Percentiles rank a stretch among this genome's conserved stretches.
Evolutionary conservation across 768 basidiomycete species (phyloP).

Genomic region (Leucosporidium scottii): DNA sequence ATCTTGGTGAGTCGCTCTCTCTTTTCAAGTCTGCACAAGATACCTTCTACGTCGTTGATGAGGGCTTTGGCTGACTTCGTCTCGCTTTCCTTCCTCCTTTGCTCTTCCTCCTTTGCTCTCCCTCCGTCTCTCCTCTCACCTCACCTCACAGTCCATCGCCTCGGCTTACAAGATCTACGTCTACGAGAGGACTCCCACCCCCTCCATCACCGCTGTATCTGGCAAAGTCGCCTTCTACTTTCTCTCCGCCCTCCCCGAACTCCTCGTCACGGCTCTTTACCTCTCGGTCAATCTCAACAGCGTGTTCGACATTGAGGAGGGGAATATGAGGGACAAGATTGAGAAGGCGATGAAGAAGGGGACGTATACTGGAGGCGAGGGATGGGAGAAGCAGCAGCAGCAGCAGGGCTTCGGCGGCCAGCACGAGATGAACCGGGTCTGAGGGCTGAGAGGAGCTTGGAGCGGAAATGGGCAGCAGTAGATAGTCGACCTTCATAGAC

Average conservation of each 20-base stretch:
- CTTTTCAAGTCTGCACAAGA: too few relatives aligned
- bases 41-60: too few relatives aligned
- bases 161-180: neutral
- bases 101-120: neutral
- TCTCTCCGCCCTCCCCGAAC: constrained; percentile 4
- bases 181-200: neutral
- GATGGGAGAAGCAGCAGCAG: neutral
- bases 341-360: neutral
- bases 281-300: neutral
- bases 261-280: neutral
- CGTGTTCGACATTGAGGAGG: neutral
- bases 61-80: too few relatives aligned
- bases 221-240: constrained; percentile 4
- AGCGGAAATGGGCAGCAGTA: too few relatives aligned
- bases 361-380: neutral
- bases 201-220: neutral
- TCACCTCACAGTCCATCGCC: neutral
- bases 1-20: too few relatives aligned
- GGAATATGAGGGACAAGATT: neutral
- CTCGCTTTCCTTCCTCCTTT: neutral
- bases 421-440: too few relatives aligned
- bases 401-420: too few relatives aligned
- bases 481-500: too few relatives aligned
- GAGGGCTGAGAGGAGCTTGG: too few relatives aligned
- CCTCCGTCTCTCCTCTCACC: neutral